These are phyloP conservation scores for Suillus sp. DNA, from an alignment of 768 basidiomycete species.

Conservation along the genomic window DNA sequence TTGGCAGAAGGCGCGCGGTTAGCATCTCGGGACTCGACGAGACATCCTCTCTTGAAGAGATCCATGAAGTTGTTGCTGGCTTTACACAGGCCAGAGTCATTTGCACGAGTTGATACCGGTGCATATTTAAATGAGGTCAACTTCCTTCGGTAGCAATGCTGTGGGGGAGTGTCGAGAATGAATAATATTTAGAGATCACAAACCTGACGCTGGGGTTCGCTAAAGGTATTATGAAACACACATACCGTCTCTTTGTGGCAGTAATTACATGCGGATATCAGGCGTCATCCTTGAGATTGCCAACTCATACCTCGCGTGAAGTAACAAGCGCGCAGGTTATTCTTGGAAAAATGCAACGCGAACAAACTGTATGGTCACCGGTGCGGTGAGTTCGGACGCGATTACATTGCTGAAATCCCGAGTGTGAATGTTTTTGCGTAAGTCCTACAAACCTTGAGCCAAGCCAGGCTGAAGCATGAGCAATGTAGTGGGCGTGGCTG, in stretches of 20 bases:
- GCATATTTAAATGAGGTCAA: slow-evolving; percentile 54
- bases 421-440: neutral
- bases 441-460: neutral
- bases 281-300: neutral
- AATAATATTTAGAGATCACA: slow-evolving; percentile 52
- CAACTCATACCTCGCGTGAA: neutral
- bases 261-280: too few relatives aligned
- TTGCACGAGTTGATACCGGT: slow-evolving; percentile 34
- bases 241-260: slow-evolving; percentile 44
- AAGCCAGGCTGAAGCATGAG: neutral
- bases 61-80: slow-evolving; percentile 18
- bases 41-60: slow-evolving; percentile 16
- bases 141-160: neutral
- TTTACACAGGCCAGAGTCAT: slow-evolving; percentile 14
- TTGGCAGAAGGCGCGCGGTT: slow-evolving; percentile 39
- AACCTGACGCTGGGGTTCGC: slow-evolving; percentile 40
- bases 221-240: slow-evolving; percentile 49
- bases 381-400: neutral
- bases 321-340: neutral
- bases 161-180: slow-evolving; percentile 35
- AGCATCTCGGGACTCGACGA: slow-evolving; percentile 25
- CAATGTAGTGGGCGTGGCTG: neutral
- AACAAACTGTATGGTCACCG: neutral
- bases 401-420: neutral
- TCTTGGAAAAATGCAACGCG: neutral